Percentiles rank a stretch among this genome's conserved stretches.
phyloP scores from a whole-genome alignment of 73 alveolate genomes.

The Paramecium caudatum region DNA sequence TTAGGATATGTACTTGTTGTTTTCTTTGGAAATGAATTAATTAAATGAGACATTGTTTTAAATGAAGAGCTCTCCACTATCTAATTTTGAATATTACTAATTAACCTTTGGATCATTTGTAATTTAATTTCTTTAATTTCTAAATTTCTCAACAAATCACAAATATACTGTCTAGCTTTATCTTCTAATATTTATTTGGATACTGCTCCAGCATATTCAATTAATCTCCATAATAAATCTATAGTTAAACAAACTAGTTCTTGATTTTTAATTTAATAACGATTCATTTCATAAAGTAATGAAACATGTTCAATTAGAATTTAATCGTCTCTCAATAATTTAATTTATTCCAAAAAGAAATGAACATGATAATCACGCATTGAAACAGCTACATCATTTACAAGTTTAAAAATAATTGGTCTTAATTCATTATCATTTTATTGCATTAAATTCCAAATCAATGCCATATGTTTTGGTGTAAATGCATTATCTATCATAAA shows the following conservation, averaged over 20 bases:
- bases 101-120: not conserved
- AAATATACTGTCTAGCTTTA: constrained; percentile 29
- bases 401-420: constrained; percentile 52
- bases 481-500: constrained; percentile 43
- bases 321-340: not conserved
- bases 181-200: constrained; percentile 11
- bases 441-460: constrained; percentile 60
- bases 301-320: constrained; percentile 32
- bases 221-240: constrained; percentile 3
- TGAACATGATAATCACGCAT: constrained; percentile 47
- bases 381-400: not conserved
- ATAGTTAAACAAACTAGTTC: not conserved
- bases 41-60: constrained; percentile 45
- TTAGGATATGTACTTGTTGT: not conserved
- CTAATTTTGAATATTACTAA: not conserved
- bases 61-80: constrained; percentile 49
- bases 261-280: constrained; percentile 52
- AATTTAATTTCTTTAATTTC: constrained; percentile 26
- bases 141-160: constrained; percentile 48
- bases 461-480: constrained; percentile 1
- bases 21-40: constrained; percentile 1
- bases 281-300: constrained; percentile 42
- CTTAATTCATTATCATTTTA: constrained; percentile 60
- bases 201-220: constrained; percentile 6
- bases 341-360: not conserved